Evolutionary conservation across 192 early-diverging fungal genomes (phyloP).

Genomic region (Rhizophagus prolifer): DNA sequence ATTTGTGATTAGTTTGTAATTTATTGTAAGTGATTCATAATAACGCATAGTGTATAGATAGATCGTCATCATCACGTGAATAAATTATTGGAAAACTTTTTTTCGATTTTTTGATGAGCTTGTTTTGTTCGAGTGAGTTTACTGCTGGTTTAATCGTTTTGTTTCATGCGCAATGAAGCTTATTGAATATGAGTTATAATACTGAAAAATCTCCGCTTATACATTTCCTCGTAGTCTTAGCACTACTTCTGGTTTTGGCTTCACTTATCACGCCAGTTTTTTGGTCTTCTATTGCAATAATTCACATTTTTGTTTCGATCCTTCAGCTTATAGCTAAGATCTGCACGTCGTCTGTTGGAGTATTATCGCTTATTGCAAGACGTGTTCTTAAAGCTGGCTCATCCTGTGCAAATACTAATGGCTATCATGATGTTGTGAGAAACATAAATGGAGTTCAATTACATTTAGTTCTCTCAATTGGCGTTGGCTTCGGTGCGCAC

Average conservation of each 20-base stretch:
- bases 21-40: neutral
- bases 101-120: too few species aligned
- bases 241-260: neutral
- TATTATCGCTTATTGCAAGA: neutral
- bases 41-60: too few species aligned
- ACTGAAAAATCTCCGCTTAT: neutral
- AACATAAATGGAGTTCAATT: neutral
- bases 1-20: neutral
- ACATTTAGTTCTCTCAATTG: neutral
- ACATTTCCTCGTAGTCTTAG: neutral
- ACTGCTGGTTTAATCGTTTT: too few species aligned
- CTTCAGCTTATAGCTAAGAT: neutral
- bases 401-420: neutral
- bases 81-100: too few species aligned
- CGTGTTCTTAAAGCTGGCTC: neutral
- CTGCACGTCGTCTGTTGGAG: neutral
- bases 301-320: neutral
- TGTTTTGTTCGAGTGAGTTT: too few species aligned
- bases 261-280: neutral
- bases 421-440: neutral
- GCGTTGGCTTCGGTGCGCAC: neutral
- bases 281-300: neutral
- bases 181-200: neutral
- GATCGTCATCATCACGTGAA: too few species aligned
- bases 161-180: neutral